These are phyloP conservation scores for Fusarium palustre DNA, from an alignment of 2,329 filamentous ascomycete genomes.

Conservation along the genomic window DNA sequence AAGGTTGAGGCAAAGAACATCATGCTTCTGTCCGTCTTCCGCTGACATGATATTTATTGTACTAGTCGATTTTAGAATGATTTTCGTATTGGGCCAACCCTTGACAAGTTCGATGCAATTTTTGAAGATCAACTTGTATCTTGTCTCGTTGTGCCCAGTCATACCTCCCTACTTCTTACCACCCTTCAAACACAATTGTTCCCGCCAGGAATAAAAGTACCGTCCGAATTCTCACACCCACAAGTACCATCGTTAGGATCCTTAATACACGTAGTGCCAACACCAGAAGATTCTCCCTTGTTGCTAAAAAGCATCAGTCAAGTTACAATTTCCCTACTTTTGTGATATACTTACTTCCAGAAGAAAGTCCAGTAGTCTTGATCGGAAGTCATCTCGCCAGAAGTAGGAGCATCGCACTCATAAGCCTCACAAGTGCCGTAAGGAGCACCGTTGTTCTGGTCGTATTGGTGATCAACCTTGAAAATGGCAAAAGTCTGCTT, in stretches of 20 bases:
- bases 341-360: slow-evolving; percentile 37
- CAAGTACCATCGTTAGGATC: slow-evolving; percentile 40
- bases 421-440: slow-evolving; percentile 44
- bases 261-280: slow-evolving; percentile 44
- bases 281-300: slow-evolving; percentile 39
- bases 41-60: background rate
- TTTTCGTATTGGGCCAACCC: background rate
- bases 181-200: slow-evolving; percentile 29
- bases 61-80: background rate
- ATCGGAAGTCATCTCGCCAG: slow-evolving; percentile 24
- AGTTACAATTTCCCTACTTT: background rate
- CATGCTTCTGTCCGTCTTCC: background rate
- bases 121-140: background rate
- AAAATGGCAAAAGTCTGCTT: slow-evolving; percentile 45
- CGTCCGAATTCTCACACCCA: slow-evolving; percentile 45
- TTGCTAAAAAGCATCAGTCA: slow-evolving; percentile 17
- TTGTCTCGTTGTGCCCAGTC: background rate
- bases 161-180: background rate
- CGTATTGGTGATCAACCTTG: slow-evolving; percentile 43
- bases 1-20: background rate
- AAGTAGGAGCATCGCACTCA: slow-evolving; percentile 35
- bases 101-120: background rate
- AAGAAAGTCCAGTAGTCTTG: slow-evolving; percentile 46
- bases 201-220: slow-evolving; percentile 36
- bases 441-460: slow-evolving; percentile 41